Conservation (phyloP, 208 protist species). For the Trypanosoma avium region DNA sequence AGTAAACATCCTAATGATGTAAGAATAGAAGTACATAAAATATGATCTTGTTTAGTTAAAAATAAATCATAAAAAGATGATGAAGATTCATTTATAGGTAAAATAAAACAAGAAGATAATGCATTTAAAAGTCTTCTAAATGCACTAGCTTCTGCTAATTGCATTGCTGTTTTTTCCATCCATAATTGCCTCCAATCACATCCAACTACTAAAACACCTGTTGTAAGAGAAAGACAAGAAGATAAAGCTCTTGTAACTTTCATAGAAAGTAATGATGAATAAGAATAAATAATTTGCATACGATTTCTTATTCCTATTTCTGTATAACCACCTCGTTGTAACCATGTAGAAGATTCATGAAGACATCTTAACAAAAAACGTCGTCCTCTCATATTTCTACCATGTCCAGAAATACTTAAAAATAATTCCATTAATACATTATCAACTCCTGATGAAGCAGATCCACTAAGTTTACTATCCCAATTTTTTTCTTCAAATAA, state of each 20-base stretch:
- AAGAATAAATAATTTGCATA: not conserved
- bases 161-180: conserved; percentile 31
- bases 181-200: conserved; percentile 14
- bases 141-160: conserved; percentile 13
- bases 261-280: conserved; percentile 26
- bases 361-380: conserved; percentile 27
- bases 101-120: not conserved
- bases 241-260: conserved; percentile 26
- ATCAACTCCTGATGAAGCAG: conserved; percentile 10
- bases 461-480: not conserved
- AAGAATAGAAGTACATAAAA: conserved; percentile 11
- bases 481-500: conserved; percentile 3
- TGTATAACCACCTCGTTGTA: not conserved
- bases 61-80: not conserved
- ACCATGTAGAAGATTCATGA: conserved; percentile 27
- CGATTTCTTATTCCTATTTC: not conserved
- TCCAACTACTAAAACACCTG: conserved; percentile 9
- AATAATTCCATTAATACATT: conserved; percentile 24
- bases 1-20: conserved; percentile 22
- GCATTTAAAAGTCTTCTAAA: conserved; percentile 6
- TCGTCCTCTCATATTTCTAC: conserved; percentile 20
- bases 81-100: not conserved
- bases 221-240: conserved; percentile 24
- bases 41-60: not conserved
- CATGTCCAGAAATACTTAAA: conserved; percentile 20